These are phyloP conservation scores for Lindgomyces ingoldianus DNA, from an alignment of 495 filamentous ascomycete genomes.

Conservation along the genomic window DNA sequence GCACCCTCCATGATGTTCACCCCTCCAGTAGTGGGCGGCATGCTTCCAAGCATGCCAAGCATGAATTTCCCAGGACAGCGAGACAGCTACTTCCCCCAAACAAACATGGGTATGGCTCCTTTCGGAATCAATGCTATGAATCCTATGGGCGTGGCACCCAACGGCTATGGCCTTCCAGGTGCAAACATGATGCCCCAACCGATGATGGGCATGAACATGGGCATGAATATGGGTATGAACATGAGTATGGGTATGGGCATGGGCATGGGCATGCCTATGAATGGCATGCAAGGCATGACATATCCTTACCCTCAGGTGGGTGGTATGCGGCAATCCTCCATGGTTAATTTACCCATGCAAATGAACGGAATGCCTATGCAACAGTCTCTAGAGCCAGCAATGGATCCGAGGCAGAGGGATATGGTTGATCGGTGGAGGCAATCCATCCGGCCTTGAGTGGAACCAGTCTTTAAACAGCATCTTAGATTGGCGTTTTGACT, in stretches of 20 bases:
- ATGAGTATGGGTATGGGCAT: conserved; percentile 5
- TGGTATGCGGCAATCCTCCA: conserved; percentile 32
- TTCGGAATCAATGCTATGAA: conserved; percentile 13
- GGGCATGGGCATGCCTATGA: conserved; percentile 24
- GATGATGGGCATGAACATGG: conserved; percentile 40
- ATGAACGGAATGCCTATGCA: conserved; percentile 43
- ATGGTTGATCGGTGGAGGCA: conserved; percentile 85
- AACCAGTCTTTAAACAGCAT: not conserved
- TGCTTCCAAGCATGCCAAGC: conserved; percentile 12
- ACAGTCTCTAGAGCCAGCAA: conserved; percentile 41
- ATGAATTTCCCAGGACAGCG: conserved; percentile 22
- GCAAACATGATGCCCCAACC: conserved; percentile 31
- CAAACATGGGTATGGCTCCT: conserved; percentile 17
- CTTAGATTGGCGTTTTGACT: not conserved
- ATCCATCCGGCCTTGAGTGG: not conserved
- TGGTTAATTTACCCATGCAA: conserved; percentile 22
- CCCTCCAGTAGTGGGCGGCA: conserved; percentile 28
- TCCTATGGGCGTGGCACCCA: conserved; percentile 19
- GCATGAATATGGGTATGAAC: conserved; percentile 13
- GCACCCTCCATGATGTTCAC: conserved; percentile 22
- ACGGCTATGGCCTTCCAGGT: conserved; percentile 6
- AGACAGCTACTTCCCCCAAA: conserved; percentile 30
- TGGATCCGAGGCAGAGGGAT: conserved; percentile 65
- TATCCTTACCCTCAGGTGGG: conserved; percentile 38
- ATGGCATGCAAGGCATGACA: conserved; percentile 21